These are phyloP conservation scores for Talaromyces thailandensis DNA, from an alignment of 495 filamentous ascomycete species.

Conservation along the genomic window DNA sequence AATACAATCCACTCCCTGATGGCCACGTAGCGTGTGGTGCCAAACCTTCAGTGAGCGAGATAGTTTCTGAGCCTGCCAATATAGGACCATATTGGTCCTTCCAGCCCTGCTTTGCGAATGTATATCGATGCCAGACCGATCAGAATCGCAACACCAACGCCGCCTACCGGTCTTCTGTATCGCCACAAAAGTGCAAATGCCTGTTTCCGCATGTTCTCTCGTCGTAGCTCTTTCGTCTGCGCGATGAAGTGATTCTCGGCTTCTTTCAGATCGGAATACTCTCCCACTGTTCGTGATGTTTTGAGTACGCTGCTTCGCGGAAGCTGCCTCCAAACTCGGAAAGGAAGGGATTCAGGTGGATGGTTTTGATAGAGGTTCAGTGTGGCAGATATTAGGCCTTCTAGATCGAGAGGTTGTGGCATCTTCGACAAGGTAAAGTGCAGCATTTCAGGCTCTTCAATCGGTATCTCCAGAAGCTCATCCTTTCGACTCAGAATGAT, in stretches of 20 bases:
- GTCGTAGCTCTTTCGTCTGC: slow-evolving; percentile 58
- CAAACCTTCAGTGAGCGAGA: neutral
- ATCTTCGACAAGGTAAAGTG: slow-evolving; percentile 83
- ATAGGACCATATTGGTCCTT: slow-evolving; percentile 31
- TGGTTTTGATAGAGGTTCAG: slow-evolving; percentile 49
- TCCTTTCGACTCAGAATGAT: slow-evolving; percentile 71
- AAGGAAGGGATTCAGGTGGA: slow-evolving; percentile 64
- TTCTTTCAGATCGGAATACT: slow-evolving; percentile 45
- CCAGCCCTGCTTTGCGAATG: slow-evolving; percentile 36
- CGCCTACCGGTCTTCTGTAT: slow-evolving; percentile 48
- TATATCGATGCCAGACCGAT: slow-evolving; percentile 51
- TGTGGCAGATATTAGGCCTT: slow-evolving; percentile 60
- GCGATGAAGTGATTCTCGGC: slow-evolving; percentile 54
- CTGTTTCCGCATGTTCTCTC: slow-evolving; percentile 49
- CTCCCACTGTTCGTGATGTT: slow-evolving; percentile 49
- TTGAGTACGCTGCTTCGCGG: slow-evolving; percentile 74
- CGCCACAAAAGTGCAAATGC: slow-evolving; percentile 45
- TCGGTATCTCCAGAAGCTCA: slow-evolving; percentile 72
- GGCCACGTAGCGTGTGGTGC: neutral
- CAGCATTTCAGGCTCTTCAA: slow-evolving; percentile 89
- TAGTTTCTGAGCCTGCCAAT: slow-evolving; percentile 16
- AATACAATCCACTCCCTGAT: neutral
- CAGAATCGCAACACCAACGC: slow-evolving; percentile 53
- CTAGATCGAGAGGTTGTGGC: slow-evolving; percentile 74
- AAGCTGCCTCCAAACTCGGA: slow-evolving; percentile 57